These are phyloP conservation scores for Cladochytrium replicatum DNA, from an alignment of 192 early-diverging fungal genomes.

Conservation along the genomic window DNA sequence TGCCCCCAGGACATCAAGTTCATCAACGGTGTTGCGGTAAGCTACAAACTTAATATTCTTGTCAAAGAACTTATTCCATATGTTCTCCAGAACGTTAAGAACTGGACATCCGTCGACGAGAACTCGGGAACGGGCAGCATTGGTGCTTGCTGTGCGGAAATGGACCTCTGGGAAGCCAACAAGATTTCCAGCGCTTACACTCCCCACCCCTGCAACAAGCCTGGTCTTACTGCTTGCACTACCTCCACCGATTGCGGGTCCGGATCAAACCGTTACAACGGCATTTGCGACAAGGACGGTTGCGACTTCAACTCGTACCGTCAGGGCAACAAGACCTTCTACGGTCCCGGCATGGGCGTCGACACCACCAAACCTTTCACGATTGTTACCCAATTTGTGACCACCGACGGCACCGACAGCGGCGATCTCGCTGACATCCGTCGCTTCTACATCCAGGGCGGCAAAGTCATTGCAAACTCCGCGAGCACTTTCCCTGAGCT, in stretches of 20 bases:
- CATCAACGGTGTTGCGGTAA: constrained; percentile 15
- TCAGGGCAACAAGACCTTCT: constrained; percentile 21
- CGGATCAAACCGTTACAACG: constrained; percentile 16
- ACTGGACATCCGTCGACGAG: constrained; percentile 1
- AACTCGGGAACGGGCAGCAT: constrained; percentile 10
- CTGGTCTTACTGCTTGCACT: constrained; percentile 10
- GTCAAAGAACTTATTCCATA: too few relatives aligned
- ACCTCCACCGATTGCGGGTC: constrained; percentile 19
- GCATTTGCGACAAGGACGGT: constrained; percentile 31
- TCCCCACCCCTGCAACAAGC: constrained; percentile 18
- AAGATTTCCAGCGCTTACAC: constrained; percentile 17
- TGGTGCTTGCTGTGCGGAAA: constrained; percentile 22
- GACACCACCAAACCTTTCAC: constrained; percentile 31
- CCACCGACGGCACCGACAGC: constrained; percentile 22
- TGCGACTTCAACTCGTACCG: constrained; percentile 30
- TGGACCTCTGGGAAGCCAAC: constrained; percentile 36
- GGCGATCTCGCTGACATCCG: constrained; percentile 22
- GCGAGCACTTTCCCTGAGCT: not conserved
- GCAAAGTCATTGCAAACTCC: constrained; percentile 12
- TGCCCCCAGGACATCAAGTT: constrained; percentile 35
- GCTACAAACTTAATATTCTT: too few relatives aligned
- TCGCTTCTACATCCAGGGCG: constrained; percentile 25
- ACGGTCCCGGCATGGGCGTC: constrained; percentile 21
- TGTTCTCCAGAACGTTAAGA: constrained; percentile 18
- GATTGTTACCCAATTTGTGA: constrained; percentile 31